These are phyloP conservation scores for Linum lewisii DNA, from an alignment of 345 rosid genomes.

Conservation along the genomic window DNA sequence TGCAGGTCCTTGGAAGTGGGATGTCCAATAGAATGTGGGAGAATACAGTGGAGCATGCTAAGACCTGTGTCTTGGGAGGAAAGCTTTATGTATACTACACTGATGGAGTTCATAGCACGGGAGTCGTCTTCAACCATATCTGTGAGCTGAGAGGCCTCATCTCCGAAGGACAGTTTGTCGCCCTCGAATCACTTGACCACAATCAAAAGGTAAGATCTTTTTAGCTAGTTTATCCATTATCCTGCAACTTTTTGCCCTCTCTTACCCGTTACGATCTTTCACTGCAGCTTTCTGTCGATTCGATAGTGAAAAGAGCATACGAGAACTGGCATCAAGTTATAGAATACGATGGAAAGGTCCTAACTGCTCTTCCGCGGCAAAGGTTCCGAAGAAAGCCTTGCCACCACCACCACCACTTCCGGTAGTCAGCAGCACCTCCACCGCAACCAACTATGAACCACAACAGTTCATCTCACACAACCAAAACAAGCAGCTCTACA, in stretches of 20 bases:
- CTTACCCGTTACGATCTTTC: slow-evolving; percentile 13
- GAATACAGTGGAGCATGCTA: slow-evolving; percentile 84
- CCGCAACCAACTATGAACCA: slow-evolving; percentile 13
- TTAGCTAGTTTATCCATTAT: background rate
- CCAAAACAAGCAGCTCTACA: slow-evolving; percentile 24
- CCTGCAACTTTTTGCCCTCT: background rate
- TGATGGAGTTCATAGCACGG: slow-evolving; percentile 40
- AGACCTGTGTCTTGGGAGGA: slow-evolving; percentile 78
- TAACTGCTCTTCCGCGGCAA: slow-evolving; percentile 41
- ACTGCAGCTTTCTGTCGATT: slow-evolving; percentile 67
- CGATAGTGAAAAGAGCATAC: slow-evolving; percentile 71
- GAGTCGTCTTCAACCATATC: slow-evolving; percentile 74
- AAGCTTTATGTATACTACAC: slow-evolving; percentile 71
- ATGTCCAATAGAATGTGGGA: slow-evolving; percentile 99
- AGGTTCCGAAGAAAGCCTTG: slow-evolving; percentile 28
- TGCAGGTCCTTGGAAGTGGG: slow-evolving; percentile 87
- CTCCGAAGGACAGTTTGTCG: slow-evolving; percentile 58
- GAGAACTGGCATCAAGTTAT: slow-evolving; percentile 84
- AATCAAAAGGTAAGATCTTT: slow-evolving; percentile 54
- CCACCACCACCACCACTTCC: slow-evolving; percentile 10
- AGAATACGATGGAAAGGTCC: slow-evolving; percentile 68
- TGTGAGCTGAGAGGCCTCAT: slow-evolving; percentile 80
- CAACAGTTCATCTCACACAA: slow-evolving; percentile 5
- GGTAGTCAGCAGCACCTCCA: slow-evolving; percentile 14
- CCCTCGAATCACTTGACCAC: slow-evolving; percentile 65